Base-by-base conservation (phyloP, 2,329 filamentous ascomycete genomes). In the Ophiostoma angusticollis region DNA sequence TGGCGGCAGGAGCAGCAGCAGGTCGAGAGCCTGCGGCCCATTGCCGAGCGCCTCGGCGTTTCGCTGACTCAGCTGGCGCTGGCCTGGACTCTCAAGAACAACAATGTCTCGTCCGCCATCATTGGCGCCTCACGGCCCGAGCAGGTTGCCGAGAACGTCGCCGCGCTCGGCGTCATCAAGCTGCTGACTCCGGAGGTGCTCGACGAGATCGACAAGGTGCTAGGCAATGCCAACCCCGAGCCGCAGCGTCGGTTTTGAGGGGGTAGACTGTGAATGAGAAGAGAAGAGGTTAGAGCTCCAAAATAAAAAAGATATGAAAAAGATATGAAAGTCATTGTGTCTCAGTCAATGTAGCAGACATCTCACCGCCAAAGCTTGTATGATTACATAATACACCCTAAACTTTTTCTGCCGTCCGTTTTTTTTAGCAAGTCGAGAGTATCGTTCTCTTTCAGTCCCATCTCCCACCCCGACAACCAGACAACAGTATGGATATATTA, bases 401-500 rank as follows among this genome's bases (percentile, higher is more conserved):
- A 9, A 6, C 14, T 25, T 35, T 35, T 35, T 35, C 33, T 35
- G 33, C 33, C 33, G 33, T 27, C 27, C 28, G 22, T 33, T 35
- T 35, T 35, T 24, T 28, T 35, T 24, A 21, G 23, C 33, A 28
- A 28, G 9, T 16, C 19, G 2, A 18, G 19, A 18, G 24, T 24
- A 19, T 28, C 23, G 12, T 19, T n/a, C 16, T n/a, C n/a, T 35
- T 35, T 28, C 21, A 9, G 16, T 14, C 25, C 12, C 18, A 17
- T 16, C 25, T 11, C 22, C 18, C n/a, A 6, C 21, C 5, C 19
- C 31, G 6, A 22, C 23, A 14, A 13, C 13, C 1, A 6, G 6
- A 19, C 19, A 6, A 16, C n/a, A 34, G 18, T 17, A 83, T 83
- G 79, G 80, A 86, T 59, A 76, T 84, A 39, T 65, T 84, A 52